These are phyloP conservation scores for Lupinus albus DNA, from an alignment of 306 rosid species.

Conservation along the genomic window DNA sequence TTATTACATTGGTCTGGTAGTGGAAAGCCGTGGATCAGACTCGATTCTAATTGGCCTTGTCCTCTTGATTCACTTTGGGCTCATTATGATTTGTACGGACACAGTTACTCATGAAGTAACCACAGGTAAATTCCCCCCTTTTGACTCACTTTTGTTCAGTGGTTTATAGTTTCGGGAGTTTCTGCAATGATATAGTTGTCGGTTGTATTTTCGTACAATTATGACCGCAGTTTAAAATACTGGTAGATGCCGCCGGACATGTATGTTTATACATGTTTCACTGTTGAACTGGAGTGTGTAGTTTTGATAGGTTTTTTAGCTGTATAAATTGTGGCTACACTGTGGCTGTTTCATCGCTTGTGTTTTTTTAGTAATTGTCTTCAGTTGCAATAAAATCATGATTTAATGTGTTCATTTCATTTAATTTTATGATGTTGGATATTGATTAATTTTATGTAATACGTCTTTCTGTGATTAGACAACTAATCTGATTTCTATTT, in stretches of 20 bases:
- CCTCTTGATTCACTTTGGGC: slow-evolving; percentile 70
- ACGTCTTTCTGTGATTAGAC: slow-evolving; percentile 16
- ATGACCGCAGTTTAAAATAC: too few relatives aligned
- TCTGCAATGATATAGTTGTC: too few relatives aligned
- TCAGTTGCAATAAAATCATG: too few relatives aligned
- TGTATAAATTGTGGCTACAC: too few relatives aligned
- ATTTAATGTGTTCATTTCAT: slow-evolving; percentile 20
- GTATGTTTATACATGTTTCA: too few relatives aligned
- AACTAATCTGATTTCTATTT: slow-evolving; percentile 6
- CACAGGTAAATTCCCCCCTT: slow-evolving; percentile 55
- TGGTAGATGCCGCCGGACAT: too few relatives aligned
- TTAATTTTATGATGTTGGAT: slow-evolving; percentile 35
- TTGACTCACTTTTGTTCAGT: slow-evolving; percentile 35
- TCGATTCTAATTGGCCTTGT: slow-evolving; percentile 65
- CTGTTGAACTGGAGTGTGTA: too few relatives aligned
- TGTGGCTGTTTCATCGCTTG: too few relatives aligned
- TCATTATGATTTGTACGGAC: slow-evolving; percentile 69
- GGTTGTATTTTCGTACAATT: too few relatives aligned
- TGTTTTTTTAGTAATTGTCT: too few relatives aligned
- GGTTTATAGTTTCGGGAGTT: too few relatives aligned
- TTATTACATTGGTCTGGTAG: slow-evolving; percentile 84
- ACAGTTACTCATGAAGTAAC: slow-evolving; percentile 39
- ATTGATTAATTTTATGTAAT: slow-evolving; percentile 19
- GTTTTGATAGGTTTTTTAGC: too few relatives aligned
- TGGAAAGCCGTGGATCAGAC: slow-evolving; percentile 74